Base-by-base conservation (phyloP, 108 stramenopile species). In the Nitzschia inconspicua region DNA sequence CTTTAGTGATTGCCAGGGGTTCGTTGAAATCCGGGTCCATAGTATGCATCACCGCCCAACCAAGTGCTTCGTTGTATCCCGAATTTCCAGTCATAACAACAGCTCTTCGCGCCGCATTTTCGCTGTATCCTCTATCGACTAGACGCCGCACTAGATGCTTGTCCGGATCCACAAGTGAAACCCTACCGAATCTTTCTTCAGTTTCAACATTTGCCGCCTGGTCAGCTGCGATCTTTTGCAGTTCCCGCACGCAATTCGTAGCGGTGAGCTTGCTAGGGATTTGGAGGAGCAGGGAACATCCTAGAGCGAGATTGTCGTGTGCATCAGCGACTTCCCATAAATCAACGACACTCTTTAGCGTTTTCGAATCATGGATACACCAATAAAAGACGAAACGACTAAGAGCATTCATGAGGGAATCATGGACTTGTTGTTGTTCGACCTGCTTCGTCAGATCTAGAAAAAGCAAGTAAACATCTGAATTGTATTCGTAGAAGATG, bases 31-130 rank as follows among this genome's bases (percentile, higher is more conserved):
- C 73, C 34, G 57, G 25, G 52, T 93, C 85, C 57, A 76, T 52
- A 9, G 83, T 76, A 43, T 93, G 88, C 37, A 61, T 43, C 0
- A 90, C 85, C 26, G 85, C 87, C 92, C 92, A 93, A 3, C 66
- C 51, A 13, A 89, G 59, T 23, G 92, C 92, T 14, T 66, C 80
- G 22, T 72, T 66, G 44, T 76, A 79, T 20, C 80, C 63, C 24
- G 67, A 57, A 47, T 88, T 90, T 42, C 54, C 57, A 19, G 80
- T 85, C 70, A 70, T 77, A 2, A 72, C 68, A 19, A 75, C 77
- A 31, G 91, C 82, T 27, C 91, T 70, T 27, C 66, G 70, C 7
- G 91, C 79, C 19, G 75, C 88, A 69, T 85, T 85, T 31, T 68
- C 67, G 8, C 57, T 57, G 60, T 88, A 91, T 6, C 90, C 90